Evolutionary conservation across 2,329 filamentous ascomycete species (phyloP), one percentile per base, ranked within the genome.

Genomic region (Emmonsia crescens): DNA sequence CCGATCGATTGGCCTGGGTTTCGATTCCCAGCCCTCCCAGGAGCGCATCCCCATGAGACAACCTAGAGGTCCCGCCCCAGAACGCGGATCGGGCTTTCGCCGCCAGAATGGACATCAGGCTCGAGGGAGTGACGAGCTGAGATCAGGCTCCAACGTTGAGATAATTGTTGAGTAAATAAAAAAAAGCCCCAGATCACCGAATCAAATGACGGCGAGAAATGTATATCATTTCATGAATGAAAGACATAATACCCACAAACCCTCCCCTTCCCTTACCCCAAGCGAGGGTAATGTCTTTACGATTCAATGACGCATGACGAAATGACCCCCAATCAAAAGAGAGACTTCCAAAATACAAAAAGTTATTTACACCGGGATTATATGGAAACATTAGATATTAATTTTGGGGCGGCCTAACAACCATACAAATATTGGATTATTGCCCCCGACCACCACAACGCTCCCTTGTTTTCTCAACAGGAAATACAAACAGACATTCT

Each of bases 101-200:
- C 78, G 83, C 68, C 83, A 82, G 68, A 86, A 85, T 69, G 84
- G 84, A 68, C 84, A 86, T 71, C 80, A 83, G 68, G 74, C 80
- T 61, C 82, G 83, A 66, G 82, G 82, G 68, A 86, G 83, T 72
- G 84, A 87, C 68, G 84, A 87, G 71, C 75, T 86, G 63, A 83
- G 83, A 61, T 79, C 82, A 66, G 82, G 80, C 68, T 83, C 82
- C 64, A 80, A 81, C 62, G 80, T 85, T 65, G 83, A 85, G 72
- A 85, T 86, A 71, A 83, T 85, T 68, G 83, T 85, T 68, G 84
- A 85, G 77, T 84, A 83, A 64, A 60, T 38, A 63, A 31, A 64
- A 36, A 57, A 48, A 57, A 48, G 4, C 3, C 44, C 59, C 44
- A 61, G 46, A 61, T 64, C 63, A 59, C 48, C 67, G 66, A 67